Evolutionary conservation across 768 basidiomycete species (phyloP), one percentile per base, ranked within the genome.

Genomic region (Trichaptum fuscoviolaceum): DNA sequence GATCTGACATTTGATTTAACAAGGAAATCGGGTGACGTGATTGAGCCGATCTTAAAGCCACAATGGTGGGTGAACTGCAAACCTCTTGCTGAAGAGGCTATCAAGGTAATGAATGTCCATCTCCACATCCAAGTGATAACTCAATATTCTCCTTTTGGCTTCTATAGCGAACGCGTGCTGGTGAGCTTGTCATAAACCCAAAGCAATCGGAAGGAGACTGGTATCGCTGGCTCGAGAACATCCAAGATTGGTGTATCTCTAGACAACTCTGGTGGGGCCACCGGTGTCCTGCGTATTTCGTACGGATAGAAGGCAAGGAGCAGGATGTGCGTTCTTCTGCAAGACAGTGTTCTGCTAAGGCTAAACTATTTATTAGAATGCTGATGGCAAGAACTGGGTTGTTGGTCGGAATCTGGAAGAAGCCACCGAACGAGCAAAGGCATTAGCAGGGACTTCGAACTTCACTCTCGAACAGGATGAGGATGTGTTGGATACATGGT

Each of bases 211-310:
- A 97, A 73, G 87, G 84, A 58, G 96, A 99, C 57, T 99, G 95
- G 96, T 95, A 92, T 75, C 85, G 93, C 66, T 99, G 97, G 96
- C 80, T 99, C 42, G 93, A 95, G 69, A 86, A 85, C 70, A 94
- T 97, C 67, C 95, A 98, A 77, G 97, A 99, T 74, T 99, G 97
- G 97, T 99, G 97, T 79, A 90, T 99, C 73, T 99, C 97, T 1
- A 91, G 97, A 64, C 97, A 99, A 74, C 84, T 99, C 20, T 99
- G 97, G 97, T 99, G 96, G 96, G 96, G 97, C 30, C 96, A 99
- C 74, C 87, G 97, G 66, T 91, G 89, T 74, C 97, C 97, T 1
- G 97, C 95, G 0, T 99, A 97, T 79, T 91, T 95, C 67, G 89
- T 97, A 61, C 84, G 85, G 59, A 85, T 98, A 66, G 92, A 95